Conservation (phyloP, 192 early-diverging fungal genomes). For the Mortierella claussenii region DNA sequence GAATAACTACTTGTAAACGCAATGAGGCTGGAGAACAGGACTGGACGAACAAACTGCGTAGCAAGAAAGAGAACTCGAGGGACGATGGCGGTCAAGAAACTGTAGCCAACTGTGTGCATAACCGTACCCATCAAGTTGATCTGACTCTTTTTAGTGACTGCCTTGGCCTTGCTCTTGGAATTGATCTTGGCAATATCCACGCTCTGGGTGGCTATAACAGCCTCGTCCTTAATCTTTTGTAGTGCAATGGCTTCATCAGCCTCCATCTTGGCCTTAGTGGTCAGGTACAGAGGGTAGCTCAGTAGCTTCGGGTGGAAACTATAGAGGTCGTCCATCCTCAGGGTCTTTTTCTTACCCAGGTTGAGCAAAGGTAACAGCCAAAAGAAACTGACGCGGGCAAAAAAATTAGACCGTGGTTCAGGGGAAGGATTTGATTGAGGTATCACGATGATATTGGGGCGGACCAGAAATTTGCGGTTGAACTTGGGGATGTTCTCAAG, state of each 20-base stretch:
- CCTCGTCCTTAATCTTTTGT: conserved; percentile 13
- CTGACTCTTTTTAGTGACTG: conserved; percentile 8
- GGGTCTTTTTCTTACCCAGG: conserved; percentile 31
- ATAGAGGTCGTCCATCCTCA: conserved; percentile 49
- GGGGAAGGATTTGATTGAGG: conserved; percentile 35
- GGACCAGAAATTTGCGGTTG: conserved; percentile 41
- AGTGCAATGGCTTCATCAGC: conserved; percentile 36
- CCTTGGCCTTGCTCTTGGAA: too few relatives aligned
- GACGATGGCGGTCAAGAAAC: conserved; percentile 23
- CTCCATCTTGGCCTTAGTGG: conserved; percentile 42
- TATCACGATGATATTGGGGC: conserved; percentile 17
- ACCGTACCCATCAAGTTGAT: conserved; percentile 18
- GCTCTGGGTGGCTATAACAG: not conserved
- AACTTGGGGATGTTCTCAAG: conserved; percentile 55
- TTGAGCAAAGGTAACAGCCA: conserved; percentile 53
- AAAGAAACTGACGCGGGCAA: conserved; percentile 49
- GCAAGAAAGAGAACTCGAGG: conserved; percentile 24
- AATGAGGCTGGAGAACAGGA: conserved; percentile 29
- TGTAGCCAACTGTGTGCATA: conserved; percentile 27
- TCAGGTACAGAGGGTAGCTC: conserved; percentile 45
- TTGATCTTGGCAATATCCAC: not conserved
- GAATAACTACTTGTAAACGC: conserved; percentile 25
- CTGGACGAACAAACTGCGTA: conserved; percentile 13
- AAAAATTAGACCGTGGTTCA: conserved; percentile 38
- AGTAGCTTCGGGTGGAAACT: conserved; percentile 37